Evolutionary conservation across 169 alveolate genomes (phyloP).

Genomic region (Hammondia hammondi): DNA sequence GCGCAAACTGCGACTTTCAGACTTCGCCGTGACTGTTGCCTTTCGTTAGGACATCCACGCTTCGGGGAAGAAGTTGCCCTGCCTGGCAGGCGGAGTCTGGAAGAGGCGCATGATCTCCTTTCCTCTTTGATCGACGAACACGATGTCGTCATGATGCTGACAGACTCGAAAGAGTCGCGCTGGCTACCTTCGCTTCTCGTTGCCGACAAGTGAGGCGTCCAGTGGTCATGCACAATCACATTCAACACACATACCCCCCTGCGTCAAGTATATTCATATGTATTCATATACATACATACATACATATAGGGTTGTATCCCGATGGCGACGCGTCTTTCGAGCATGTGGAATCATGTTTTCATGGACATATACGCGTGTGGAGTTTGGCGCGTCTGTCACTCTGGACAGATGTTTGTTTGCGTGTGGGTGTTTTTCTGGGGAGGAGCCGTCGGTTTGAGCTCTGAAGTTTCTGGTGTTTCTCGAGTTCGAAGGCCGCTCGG

Average conservation of each 20-base stretch:
- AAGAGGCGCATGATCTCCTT: conserved; percentile 41
- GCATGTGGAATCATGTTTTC: neutral
- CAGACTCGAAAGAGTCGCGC: conserved; percentile 94
- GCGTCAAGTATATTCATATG: neutral
- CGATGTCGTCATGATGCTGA: conserved; percentile 89
- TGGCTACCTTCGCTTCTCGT: conserved; percentile 92
- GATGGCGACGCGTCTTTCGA: neutral
- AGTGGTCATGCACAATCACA: neutral
- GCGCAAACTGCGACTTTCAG: neutral
- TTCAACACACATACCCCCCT: neutral
- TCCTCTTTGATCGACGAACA: conserved; percentile 68
- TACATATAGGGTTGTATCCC: neutral
- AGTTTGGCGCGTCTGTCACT: neutral
- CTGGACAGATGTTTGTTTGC: too few relatives aligned
- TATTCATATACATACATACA: neutral
- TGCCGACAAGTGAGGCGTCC: conserved; percentile 73
- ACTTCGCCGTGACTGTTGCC: neutral
- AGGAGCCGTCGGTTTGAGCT: too few relatives aligned
- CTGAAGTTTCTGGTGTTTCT: too few relatives aligned
- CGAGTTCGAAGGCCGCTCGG: neutral
- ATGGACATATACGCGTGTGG: neutral
- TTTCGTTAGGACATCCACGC: conserved; percentile 56
- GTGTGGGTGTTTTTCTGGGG: too few relatives aligned
- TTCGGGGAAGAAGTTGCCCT: neutral
- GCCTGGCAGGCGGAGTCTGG: conserved; percentile 9